These are phyloP conservation scores for Boletus edulis DNA, from an alignment of 768 basidiomycete species.

Conservation along the genomic window DNA sequence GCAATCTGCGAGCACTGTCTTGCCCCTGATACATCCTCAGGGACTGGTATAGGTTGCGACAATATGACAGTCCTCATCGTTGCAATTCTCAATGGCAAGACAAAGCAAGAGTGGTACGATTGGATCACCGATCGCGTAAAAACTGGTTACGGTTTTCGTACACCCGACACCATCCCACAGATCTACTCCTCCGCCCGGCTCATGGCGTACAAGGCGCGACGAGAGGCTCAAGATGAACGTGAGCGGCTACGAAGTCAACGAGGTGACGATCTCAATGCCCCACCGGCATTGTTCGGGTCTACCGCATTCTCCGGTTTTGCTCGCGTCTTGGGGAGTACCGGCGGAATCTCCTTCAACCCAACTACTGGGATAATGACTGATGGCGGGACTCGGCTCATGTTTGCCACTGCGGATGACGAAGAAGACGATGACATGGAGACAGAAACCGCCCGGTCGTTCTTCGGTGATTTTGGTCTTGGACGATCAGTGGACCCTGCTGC, in stretches of 20 bases:
- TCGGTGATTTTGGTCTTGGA: constrained; percentile 44
- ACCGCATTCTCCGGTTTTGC: constrained; percentile 48
- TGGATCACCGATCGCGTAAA: constrained; percentile 88
- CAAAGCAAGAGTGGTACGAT: constrained; percentile 88
- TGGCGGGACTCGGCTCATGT: constrained; percentile 51
- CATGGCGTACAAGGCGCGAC: constrained; percentile 58
- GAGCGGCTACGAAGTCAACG: constrained; percentile 39
- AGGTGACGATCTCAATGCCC: constrained; percentile 29
- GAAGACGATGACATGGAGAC: constrained; percentile 50
- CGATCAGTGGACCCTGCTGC: constrained; percentile 53
- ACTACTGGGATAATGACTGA: constrained; percentile 51
- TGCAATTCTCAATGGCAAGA: constrained; percentile 81
- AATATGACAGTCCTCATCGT: constrained; percentile 98
- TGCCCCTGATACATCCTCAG: constrained; percentile 89
- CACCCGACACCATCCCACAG: constrained; percentile 73
- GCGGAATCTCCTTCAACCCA: constrained; percentile 67
- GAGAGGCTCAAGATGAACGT: constrained; percentile 54
- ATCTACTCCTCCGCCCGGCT: constrained; percentile 69
- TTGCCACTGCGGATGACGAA: constrained; percentile 56
- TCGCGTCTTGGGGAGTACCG: constrained; percentile 51
- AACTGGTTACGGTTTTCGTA: constrained; percentile 69
- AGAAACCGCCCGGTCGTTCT: constrained; percentile 42
- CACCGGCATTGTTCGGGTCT: constrained; percentile 32
- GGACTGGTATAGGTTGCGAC: constrained; percentile 94
- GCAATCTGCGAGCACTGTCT: constrained; percentile 90